Base-by-base conservation (phyloP, 2,329 filamentous ascomycete species). In the Colletotrichum higginsianum region DNA sequence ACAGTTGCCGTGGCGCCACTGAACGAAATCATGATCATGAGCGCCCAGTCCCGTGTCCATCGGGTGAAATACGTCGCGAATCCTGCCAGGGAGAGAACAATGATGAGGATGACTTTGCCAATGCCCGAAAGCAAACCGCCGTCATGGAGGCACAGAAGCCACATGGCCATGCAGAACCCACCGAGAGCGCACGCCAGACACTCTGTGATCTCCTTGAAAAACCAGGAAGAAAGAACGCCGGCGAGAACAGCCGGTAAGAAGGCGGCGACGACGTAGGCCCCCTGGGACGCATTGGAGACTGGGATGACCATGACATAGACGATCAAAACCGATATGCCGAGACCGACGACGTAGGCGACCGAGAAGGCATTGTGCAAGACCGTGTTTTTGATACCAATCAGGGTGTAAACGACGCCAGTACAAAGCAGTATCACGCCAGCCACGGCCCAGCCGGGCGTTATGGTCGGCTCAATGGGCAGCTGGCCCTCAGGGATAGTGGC, bases 81-180 rank as follows among this genome's bases (percentile, higher is more conserved):
- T 1, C 87, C 88, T 7, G 84, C 90, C 12, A 92, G 78, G 6
- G 91, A 92, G 75, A 98, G 91, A 38, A 86, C 89, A 6, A 89
- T 87, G 74, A 98, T 96, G 75, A 98, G 92, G 26, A 93, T 91
- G 12, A 90, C 88, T 79, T 92, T 95, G 46, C 57, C 47, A 5
- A 57, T 8, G n/a, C 66, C 66, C 4, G 90, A 86, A 50, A 98
- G 85, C 44, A 98, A 84, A 1, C 95, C 95, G 8, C 94, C 95
- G 0, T 91, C 86, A 67, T 90, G 91, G 53, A 98, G 82, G 30
- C 91, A 92, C 56, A 98, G 86, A 62, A 98, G 86, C 96, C 96
- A 98, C 95, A 97, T 97, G 78, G 91, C 91, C 9, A 96, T 79
- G 74, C 91, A 94, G 80, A 96, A 97, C 0, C 95, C 95, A 35